phyloP scores from a whole-genome alignment of 2,329 filamentous ascomycete species.

The Claviceps cyperi region DNA sequence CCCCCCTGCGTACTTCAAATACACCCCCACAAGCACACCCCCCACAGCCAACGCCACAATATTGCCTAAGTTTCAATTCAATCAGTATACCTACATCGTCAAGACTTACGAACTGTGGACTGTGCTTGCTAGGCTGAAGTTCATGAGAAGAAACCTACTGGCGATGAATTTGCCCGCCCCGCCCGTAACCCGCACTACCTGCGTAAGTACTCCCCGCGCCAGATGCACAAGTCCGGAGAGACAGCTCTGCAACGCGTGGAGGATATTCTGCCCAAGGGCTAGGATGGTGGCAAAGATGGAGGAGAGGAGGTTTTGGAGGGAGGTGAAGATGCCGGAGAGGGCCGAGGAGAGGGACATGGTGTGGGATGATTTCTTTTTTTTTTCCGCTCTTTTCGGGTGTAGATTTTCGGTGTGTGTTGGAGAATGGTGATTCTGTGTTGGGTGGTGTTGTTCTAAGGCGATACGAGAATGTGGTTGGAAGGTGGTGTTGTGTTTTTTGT shows the following conservation, averaged over 20 bases:
- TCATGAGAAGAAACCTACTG: slow-evolving; percentile 14
- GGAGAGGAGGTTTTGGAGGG: slow-evolving; percentile 26
- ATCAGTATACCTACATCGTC: too few relatives aligned
- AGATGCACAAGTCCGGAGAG: slow-evolving; percentile 23
- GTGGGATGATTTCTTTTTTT: not conserved
- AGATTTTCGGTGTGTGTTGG: not conserved
- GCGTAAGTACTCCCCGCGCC: slow-evolving; percentile 19
- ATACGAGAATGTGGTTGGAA: too few relatives aligned
- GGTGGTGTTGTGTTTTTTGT: too few relatives aligned
- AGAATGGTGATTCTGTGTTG: not conserved
- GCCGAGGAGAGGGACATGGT: slow-evolving; percentile 22
- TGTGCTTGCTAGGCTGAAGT: too few relatives aligned
- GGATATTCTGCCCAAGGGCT: slow-evolving; percentile 18
- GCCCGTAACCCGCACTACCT: slow-evolving; percentile 22
- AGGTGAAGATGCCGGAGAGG: slow-evolving; percentile 24
- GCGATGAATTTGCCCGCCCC: slow-evolving; percentile 25
- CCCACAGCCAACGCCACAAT: slow-evolving; percentile 20
- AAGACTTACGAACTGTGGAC: too few relatives aligned
- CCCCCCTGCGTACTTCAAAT: slow-evolving; percentile 20
- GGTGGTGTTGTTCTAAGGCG: too few relatives aligned
- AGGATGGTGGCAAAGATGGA: slow-evolving; percentile 22
- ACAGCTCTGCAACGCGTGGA: slow-evolving; percentile 21
- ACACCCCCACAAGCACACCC: slow-evolving; percentile 18
- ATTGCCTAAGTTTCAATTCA: slow-evolving; percentile 16
- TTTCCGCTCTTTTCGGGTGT: not conserved